Conservation (phyloP, 305 asterid species). For the Fraxinus platypoda region DNA sequence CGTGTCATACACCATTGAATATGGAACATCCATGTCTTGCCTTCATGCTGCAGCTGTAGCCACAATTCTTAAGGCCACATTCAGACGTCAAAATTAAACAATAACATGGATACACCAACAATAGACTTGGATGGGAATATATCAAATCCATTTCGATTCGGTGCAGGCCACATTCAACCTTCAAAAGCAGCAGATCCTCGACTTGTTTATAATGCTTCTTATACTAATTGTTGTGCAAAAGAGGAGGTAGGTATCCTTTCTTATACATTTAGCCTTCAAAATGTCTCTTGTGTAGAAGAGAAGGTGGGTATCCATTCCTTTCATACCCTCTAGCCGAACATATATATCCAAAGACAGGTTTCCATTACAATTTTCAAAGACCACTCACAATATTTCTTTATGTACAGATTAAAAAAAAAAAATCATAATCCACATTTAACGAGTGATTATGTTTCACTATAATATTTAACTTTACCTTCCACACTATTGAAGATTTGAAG, state of each 20-base stretch:
- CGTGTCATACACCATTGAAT: no score
- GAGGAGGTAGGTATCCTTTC: no score
- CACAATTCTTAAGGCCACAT: no score
- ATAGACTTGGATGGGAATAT: slow-evolving; percentile 26
- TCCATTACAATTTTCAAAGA: neutral
- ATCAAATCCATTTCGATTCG: slow-evolving; percentile 38
- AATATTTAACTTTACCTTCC: neutral
- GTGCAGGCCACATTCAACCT: slow-evolving; percentile 11
- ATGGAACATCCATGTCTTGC: no score
- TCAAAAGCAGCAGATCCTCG: slow-evolving; percentile 52
- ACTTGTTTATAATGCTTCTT: slow-evolving; percentile 39
- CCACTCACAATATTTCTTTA: neutral
- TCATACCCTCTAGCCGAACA: no score
- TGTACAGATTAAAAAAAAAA: neutral
- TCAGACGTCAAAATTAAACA: slow-evolving; percentile 12
- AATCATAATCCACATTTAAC: neutral
- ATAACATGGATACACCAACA: slow-evolving; percentile 27
- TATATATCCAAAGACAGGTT: neutral
- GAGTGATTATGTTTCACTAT: neutral
- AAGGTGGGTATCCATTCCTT: no score
- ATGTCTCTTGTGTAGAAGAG: no score
- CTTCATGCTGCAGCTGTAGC: no score
- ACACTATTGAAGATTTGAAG: neutral
- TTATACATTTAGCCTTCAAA: no score
- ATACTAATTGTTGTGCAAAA: neutral